Evolutionary conservation across 2,329 filamentous ascomycete species (phyloP), one percentile per base, ranked within the genome.

Genomic region (Coniochaeta pulveracea): DNA sequence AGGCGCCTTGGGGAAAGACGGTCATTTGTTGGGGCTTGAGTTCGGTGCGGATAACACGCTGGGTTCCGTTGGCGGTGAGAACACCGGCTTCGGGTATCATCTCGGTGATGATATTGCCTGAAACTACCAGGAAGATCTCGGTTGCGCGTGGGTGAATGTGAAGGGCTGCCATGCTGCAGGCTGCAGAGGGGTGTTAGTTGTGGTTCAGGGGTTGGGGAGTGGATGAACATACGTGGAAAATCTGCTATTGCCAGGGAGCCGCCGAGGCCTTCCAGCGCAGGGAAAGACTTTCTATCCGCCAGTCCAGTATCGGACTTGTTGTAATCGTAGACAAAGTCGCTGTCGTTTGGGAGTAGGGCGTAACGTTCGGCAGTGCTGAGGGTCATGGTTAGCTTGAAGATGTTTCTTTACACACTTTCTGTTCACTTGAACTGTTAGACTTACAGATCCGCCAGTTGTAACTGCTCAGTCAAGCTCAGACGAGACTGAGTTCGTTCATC

Each of bases 211-310:
- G 19, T 25, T 11, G 18, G 22, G 11, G 19, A 18, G 11, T 24
- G 9, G 11, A 11, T 18, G 26, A 14, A 38, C 33, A 14, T 16
- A 39, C 37, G 19, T 6, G 22, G 23, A 19, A 37, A 24, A 15
- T 15, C 19, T 18, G 34, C 35, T 6, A 39, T 25, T 10, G 35
- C 23, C 21, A 41, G 11, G 16, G 25, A 15, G 19, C 27, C 28
- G 10, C 37, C 37, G 7, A 36, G 66, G 28, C 64, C 61, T n/a
- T 69, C 63, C 12, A 75, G 61, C 17, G 69, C 66, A 3, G 70
- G 70, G 49, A 73, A 74, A 22, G 59, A 64, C 49, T 66, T 64
- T 46, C 68, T 61, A 52, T 72, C 69, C 25, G 69, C 66, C n/a
- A 60, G 52, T 19, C 65, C 51, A 38, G 69, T 33, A 15, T 44